Percentiles rank a stretch among this genome's conserved stretches.
Conservation (phyloP, 2,329 filamentous ascomycete genomes). For the Botrytis pseudocinerea region DNA sequence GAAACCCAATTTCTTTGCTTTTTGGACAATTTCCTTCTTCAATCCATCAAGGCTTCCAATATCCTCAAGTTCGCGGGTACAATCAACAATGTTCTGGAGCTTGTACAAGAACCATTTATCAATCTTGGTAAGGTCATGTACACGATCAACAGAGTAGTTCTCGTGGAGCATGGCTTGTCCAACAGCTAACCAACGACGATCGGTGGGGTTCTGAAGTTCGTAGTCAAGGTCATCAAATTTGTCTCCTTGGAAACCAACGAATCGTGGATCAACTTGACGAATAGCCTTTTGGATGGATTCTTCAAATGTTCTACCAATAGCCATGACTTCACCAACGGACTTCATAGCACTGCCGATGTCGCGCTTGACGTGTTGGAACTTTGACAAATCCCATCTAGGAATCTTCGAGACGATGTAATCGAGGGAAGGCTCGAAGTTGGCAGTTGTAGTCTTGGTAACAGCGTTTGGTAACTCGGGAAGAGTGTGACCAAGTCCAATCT, state of each 20-base stretch:
- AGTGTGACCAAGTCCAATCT: constrained; percentile 95
- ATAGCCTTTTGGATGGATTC: constrained; percentile 99
- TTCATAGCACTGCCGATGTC: constrained; percentile 99
- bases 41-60: constrained; percentile 80
- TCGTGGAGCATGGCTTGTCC: constrained; percentile 98
- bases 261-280: constrained; percentile 90
- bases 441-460: constrained; percentile 97
- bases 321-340: constrained; percentile 98
- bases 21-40: constrained; percentile 83
- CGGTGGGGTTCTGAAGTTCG: constrained; percentile 87
- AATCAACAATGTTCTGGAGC: constrained; percentile 94
- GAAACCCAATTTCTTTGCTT: constrained; percentile 97
- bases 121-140: constrained; percentile 96
- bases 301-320: constrained; percentile 96
- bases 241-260: constrained; percentile 90
- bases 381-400: constrained; percentile 95
- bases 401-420: constrained; percentile 99
- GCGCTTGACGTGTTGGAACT: constrained; percentile 98
- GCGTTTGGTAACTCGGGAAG: constrained; percentile 95
- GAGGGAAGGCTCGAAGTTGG: constrained; percentile 96
- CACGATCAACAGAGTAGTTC: constrained; percentile 86
- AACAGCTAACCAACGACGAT: constrained; percentile 95
- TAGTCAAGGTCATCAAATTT: constrained; percentile 92
- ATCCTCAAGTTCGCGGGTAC: constrained; percentile 79
- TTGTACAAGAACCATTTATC: constrained; percentile 99